Evolutionary conservation across 208 protist genomes (phyloP).

Genomic region (Trypanosoma lewisi): DNA sequence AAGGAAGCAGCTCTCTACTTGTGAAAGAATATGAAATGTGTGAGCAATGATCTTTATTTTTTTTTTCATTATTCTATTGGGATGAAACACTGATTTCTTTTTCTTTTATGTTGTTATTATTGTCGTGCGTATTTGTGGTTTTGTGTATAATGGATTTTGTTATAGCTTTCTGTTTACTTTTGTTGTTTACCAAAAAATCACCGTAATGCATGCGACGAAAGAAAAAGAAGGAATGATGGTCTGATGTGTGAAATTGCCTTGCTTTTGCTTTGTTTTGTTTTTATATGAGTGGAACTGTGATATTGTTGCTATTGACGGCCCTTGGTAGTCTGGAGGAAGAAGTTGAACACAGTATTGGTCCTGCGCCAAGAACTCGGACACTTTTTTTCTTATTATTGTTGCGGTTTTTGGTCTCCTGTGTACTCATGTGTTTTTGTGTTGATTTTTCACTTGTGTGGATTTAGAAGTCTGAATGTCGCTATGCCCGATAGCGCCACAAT

Average conservation of each 20-base stretch:
- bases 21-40: not conserved
- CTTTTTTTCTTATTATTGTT: too few species aligned
- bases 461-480: conserved; percentile 15
- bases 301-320: too few species aligned
- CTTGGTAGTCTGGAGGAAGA: too few species aligned
- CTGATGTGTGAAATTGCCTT: conserved; percentile 3
- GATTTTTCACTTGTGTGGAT: conserved; percentile 2
- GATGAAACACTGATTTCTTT: conserved; percentile 10
- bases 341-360: too few species aligned
- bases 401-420: too few species aligned
- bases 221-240: conserved; percentile 2
- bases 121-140: too few species aligned
- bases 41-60: conserved; percentile 13
- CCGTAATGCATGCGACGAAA: too few species aligned
- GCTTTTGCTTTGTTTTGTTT: conserved; percentile 16
- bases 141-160: too few species aligned
- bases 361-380: too few species aligned
- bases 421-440: conserved; percentile 1
- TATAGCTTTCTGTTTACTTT: too few species aligned
- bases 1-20: not conserved
- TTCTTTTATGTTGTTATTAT: not conserved
- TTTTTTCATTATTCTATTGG: conserved; percentile 10
- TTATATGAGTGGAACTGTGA: too few species aligned
- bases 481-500: not conserved
- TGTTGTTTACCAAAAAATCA: too few species aligned